Evolutionary conservation across 129 eudicot species (phyloP).

Genomic region (Chrysanthemum lavandulifolium): DNA sequence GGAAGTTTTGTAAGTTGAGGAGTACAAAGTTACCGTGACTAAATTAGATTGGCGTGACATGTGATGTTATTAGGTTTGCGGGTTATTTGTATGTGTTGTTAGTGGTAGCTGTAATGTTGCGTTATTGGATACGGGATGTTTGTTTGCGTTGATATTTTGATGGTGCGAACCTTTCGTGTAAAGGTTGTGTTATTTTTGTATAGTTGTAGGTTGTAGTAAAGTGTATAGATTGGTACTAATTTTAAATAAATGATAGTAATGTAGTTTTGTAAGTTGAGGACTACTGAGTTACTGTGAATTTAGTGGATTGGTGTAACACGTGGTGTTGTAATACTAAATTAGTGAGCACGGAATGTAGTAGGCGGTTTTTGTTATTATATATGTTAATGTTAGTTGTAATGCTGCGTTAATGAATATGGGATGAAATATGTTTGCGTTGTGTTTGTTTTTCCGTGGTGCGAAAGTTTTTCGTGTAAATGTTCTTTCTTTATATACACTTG

Average conservation of each 20-base stretch:
- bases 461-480: not conserved
- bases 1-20: too few species aligned
- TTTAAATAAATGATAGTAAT: not conserved
- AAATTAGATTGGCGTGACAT: too few species aligned
- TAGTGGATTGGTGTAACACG: too few species aligned
- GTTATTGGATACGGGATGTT: not conserved
- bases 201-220: not conserved
- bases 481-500: too few species aligned
- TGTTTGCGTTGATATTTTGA: not conserved
- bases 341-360: too few species aligned
- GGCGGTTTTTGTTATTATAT: too few species aligned
- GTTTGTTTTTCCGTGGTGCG: too few species aligned
- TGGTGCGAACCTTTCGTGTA: not conserved
- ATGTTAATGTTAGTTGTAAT: not conserved
- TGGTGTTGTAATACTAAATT: too few species aligned
- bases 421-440: too few species aligned
- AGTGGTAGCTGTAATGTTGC: not conserved
- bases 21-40: too few species aligned
- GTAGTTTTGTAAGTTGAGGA: not conserved
- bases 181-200: constrained; percentile 11
- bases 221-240: not conserved
- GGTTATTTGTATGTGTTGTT: not conserved
- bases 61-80: too few species aligned
- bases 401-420: not conserved
- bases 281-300: too few species aligned